Evolutionary conservation across 495 filamentous ascomycete genomes (phyloP).

Genomic region (Aspergillus sclerotiicarbonarius): DNA sequence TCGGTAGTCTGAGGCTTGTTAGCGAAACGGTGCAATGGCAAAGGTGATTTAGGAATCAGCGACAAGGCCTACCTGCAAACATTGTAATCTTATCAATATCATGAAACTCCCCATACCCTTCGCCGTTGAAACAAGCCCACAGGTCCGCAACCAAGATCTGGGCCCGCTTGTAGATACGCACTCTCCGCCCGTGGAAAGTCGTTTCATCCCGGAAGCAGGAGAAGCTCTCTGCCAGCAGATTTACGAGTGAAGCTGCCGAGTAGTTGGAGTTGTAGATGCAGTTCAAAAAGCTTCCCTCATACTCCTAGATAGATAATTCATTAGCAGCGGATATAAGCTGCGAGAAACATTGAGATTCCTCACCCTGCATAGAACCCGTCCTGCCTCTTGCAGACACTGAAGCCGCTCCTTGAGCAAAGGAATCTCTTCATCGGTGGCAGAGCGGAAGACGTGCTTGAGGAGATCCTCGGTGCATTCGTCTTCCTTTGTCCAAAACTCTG

Average conservation of each 20-base stretch:
- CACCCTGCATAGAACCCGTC: constrained; percentile 80
- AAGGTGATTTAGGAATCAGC: not conserved
- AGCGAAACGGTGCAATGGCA: not conserved
- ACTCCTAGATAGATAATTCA: constrained; percentile 54
- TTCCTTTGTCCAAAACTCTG: constrained; percentile 82
- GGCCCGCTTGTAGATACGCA: constrained; percentile 87
- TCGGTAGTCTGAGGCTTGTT: constrained; percentile 68
- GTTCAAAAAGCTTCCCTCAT: constrained; percentile 70
- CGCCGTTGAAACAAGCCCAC: constrained; percentile 89
- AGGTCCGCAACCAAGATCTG: constrained; percentile 95
- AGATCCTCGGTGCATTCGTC: constrained; percentile 72
- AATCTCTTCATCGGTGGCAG: constrained; percentile 80
- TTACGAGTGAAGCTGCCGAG: constrained; percentile 82
- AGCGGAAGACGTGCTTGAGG: constrained; percentile 78
- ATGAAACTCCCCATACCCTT: constrained; percentile 74
- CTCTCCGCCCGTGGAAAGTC: constrained; percentile 64
- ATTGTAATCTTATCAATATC: constrained; percentile 96
- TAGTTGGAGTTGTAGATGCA: constrained; percentile 71
- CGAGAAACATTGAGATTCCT: constrained; percentile 12
- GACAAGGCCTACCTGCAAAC: constrained; percentile 66
- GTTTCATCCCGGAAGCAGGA: constrained; percentile 82
- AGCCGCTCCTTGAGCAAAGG: constrained; percentile 79
- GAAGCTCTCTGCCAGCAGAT: constrained; percentile 76
- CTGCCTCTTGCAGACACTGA: constrained; percentile 79
- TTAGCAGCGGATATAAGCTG: constrained; percentile 5